Evolutionary conservation across 192 early-diverging fungal species (phyloP).

Genomic region (Entophlyctis luteolus): DNA sequence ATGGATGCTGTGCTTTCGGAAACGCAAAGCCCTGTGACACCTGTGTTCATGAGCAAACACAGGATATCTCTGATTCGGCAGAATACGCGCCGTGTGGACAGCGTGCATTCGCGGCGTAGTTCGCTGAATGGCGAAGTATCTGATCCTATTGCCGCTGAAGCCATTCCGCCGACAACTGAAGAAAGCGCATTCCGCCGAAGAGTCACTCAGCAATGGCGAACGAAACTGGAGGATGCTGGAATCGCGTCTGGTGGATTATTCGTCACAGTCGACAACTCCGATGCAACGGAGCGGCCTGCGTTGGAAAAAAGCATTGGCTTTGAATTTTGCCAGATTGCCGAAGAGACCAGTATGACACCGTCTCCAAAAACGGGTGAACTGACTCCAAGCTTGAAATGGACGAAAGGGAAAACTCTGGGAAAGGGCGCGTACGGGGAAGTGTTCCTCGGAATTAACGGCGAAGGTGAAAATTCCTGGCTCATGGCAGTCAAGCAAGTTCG

Average conservation of each 20-base stretch:
- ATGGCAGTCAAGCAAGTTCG: conserved; percentile 61
- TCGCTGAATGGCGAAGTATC: neutral
- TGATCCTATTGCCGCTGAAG: neutral
- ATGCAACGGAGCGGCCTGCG: neutral
- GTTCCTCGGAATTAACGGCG: conserved; percentile 84
- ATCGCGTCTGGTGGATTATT: neutral
- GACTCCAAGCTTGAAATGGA: conserved; percentile 65
- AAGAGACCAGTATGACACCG: neutral
- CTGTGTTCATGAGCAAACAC: neutral
- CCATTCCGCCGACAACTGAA: neutral
- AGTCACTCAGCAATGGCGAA: neutral
- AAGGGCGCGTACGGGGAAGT: conserved; percentile 91
- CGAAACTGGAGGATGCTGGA: conserved; percentile 3
- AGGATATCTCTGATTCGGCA: neutral
- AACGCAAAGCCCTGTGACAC: neutral
- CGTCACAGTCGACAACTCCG: neutral
- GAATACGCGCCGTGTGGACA: neutral
- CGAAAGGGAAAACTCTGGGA: conserved; percentile 89
- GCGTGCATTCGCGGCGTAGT: neutral
- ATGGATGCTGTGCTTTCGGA: neutral
- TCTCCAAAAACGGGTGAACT: conserved; percentile 1
- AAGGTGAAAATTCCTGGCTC: conserved; percentile 80
- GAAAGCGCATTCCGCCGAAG: neutral
- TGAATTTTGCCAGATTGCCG: neutral
- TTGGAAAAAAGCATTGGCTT: neutral